Conservation (phyloP, 192 early-diverging fungal genomes). For the Coemansia erecta region DNA sequence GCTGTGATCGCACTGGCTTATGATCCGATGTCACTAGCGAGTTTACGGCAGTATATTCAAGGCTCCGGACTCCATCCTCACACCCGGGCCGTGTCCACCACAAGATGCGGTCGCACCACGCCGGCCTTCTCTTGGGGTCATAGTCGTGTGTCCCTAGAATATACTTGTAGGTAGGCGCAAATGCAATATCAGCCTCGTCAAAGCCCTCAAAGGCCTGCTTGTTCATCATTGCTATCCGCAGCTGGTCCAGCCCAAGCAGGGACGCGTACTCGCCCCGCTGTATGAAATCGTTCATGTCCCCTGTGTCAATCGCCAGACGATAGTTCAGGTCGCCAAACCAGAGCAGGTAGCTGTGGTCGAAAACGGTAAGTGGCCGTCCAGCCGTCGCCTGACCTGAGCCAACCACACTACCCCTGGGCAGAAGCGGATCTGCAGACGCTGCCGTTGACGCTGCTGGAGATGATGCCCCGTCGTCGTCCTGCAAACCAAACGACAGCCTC, state of each 20-base stretch:
- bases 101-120: slow-evolving; percentile 93
- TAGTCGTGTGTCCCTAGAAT: slow-evolving; percentile 77
- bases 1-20: slow-evolving; percentile 80
- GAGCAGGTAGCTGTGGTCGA: slow-evolving; percentile 72
- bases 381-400: background rate
- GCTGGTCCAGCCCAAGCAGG: slow-evolving; percentile 82
- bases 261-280: slow-evolving; percentile 58
- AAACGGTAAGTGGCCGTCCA: slow-evolving; percentile 52
- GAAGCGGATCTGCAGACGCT: slow-evolving; percentile 25
- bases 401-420: slow-evolving; percentile 5
- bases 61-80: slow-evolving; percentile 29
- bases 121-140: slow-evolving; percentile 83
- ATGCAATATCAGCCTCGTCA: slow-evolving; percentile 73
- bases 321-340: slow-evolving; percentile 98
- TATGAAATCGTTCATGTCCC: slow-evolving; percentile 58
- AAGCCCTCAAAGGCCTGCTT: slow-evolving; percentile 81
- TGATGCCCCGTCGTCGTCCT: slow-evolving; percentile 2
- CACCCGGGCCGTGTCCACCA: slow-evolving; percentile 68
- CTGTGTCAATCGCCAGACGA: slow-evolving; percentile 68
- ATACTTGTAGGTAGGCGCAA: slow-evolving; percentile 92
- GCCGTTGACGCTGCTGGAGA: too few relatives aligned
- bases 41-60: slow-evolving; percentile 16
- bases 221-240: slow-evolving; percentile 61
- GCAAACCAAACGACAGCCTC: slow-evolving; percentile 60
- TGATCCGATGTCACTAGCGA: slow-evolving; percentile 63